Evolutionary conservation across 345 rosid genomes (phyloP).

Genomic region (Eucalyptus microcorys): DNA sequence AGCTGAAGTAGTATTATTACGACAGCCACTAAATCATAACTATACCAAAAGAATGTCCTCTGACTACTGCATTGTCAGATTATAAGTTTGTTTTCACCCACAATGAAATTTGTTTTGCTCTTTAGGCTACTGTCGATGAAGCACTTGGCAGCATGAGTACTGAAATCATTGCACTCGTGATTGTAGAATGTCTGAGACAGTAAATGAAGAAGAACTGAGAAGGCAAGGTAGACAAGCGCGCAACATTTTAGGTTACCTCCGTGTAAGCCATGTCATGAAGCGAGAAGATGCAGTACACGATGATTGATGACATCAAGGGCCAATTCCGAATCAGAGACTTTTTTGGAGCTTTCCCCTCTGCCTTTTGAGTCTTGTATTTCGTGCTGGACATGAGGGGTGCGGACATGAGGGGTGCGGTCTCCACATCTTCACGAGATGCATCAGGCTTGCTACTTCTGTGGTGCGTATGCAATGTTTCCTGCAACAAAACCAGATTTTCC

Average conservation of each 20-base stretch:
- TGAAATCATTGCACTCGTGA: background rate
- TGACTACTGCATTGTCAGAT: background rate
- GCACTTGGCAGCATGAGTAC: background rate
- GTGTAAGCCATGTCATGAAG: conserved; percentile 87
- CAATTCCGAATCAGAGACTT: conserved; percentile 58
- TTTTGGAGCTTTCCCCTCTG: conserved; percentile 4
- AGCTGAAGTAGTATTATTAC: background rate
- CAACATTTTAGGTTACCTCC: conserved; percentile 26
- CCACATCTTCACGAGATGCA: conserved; percentile 26
- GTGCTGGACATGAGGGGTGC: background rate
- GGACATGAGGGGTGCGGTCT: background rate
- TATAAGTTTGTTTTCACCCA: background rate
- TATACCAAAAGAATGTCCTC: background rate
- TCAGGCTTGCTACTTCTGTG: conserved; percentile 3
- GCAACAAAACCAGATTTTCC: background rate
- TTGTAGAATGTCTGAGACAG: background rate
- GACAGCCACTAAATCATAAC: background rate
- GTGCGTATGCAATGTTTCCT: conserved; percentile 72
- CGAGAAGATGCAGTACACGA: conserved; percentile 64
- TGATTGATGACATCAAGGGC: conserved; percentile 79
- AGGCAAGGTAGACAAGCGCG: background rate
- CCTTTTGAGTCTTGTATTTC: background rate
- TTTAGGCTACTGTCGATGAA: background rate
- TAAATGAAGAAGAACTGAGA: background rate
- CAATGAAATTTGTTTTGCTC: background rate